Evolutionary conservation across 495 filamentous ascomycete genomes (phyloP).

Genomic region (Echria macrotheca): DNA sequence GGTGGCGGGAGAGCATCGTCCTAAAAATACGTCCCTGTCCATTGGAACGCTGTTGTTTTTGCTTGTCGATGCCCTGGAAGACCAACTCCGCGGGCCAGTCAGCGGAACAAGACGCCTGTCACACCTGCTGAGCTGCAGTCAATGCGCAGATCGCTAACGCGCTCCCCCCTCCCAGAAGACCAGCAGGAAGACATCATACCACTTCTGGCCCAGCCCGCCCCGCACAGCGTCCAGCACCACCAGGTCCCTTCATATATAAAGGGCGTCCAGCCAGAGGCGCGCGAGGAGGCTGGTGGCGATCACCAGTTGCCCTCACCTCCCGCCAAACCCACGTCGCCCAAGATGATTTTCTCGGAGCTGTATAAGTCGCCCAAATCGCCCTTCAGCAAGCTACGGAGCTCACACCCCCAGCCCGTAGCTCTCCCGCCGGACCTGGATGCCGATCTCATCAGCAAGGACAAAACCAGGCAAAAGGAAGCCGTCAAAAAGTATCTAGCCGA

Average conservation of each 20-base stretch:
- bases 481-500: conserved; percentile 47
- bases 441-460: conserved; percentile 51
- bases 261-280: conserved; percentile 13
- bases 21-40: conserved; percentile 1
- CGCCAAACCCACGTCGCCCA: conserved; percentile 9
- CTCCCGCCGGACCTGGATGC: conserved; percentile 39
- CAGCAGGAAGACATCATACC: conserved; percentile 23
- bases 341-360: conserved; percentile 36
- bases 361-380: conserved; percentile 34
- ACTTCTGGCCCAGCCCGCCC: conserved; percentile 21
- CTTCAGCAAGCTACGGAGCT: conserved; percentile 36
- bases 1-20: too few relatives aligned
- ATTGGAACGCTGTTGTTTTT: too few relatives aligned
- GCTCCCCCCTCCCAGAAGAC: conserved; percentile 10
- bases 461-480: conserved; percentile 49
- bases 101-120: conserved; percentile 3
- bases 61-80: too few relatives aligned
- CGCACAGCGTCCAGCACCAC: conserved; percentile 16
- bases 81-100: conserved; percentile 7
- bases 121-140: conserved; percentile 11
- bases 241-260: conserved; percentile 22
- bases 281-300: conserved; percentile 21
- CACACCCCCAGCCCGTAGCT: conserved; percentile 23
- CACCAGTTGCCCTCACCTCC: neutral
- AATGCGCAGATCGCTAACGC: conserved; percentile 26